Base-by-base conservation (phyloP, 2,329 filamentous ascomycete species). In the Exophiala sideris region DNA sequence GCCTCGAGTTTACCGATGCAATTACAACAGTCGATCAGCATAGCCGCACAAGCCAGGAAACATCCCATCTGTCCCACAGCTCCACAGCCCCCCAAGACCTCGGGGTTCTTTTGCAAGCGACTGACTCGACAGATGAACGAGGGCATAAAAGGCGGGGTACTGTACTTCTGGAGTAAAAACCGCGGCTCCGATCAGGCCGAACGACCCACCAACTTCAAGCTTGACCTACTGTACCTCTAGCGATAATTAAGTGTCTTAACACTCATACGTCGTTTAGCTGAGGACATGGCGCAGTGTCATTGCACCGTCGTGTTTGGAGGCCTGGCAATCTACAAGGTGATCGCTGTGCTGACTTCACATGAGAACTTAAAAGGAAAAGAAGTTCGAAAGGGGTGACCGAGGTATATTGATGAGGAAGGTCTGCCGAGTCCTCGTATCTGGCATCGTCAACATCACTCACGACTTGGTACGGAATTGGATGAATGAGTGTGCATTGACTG, bases 141-240 rank as follows among this genome's bases (percentile, higher is more conserved):
- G 36, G 46, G 40, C 14, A 14, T 11, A 5, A 49, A 46, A 50
- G 52, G 52, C 52, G 52, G 52, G 52, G 52, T 54, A 49, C 24
- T 29, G 52, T 54, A 49, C 24, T 29, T 29, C 24, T 8, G 24
- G 24, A 29, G 24, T 29, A 29, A 29, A 29, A 29, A 8, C 2
- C 7, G 16, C 24, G 24, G 24, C 5, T 5, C 24, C 24, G 24
- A 29, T 29, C 24, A 5, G 5, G 7, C 7, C 24, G 24, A 29
- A 8, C 24, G 7, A 29, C 24, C 24, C 7, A 29, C 24, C 24
- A 8, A 29, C 7, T 5, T 29, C 3, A 29, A 29, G 5, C 5
- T 8, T 29, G 24, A 5, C 24, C 24, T 29, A 29, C 16, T 18
- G 16, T 18, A 18, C 24, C 24, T 29, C 24, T 29, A 8, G 7